These are phyloP conservation scores for Daldinia decipiens DNA, from an alignment of 495 filamentous ascomycete species.

Conservation along the genomic window DNA sequence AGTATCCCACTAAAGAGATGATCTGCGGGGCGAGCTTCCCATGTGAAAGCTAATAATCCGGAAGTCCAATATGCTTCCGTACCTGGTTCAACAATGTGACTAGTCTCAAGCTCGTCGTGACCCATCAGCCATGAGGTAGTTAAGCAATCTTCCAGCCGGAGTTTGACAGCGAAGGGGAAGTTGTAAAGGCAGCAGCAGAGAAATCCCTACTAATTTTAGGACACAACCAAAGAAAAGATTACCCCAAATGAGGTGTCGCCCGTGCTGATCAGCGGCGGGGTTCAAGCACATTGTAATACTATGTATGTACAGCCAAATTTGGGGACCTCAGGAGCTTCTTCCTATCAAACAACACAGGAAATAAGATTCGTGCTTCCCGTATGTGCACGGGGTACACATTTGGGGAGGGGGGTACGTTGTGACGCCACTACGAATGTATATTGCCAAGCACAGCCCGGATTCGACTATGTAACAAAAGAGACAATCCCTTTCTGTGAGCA, in stretches of 20 bases:
- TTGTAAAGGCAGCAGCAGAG: background rate
- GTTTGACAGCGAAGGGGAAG: constrained; percentile 3
- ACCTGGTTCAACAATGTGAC: constrained; percentile 31
- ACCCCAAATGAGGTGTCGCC: constrained; percentile 7
- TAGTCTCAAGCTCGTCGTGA: constrained; percentile 15
- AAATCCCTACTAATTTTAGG: constrained; percentile 35
- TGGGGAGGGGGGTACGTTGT: constrained; percentile 17
- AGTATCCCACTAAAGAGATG: constrained; percentile 32
- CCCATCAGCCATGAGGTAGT: constrained; percentile 11
- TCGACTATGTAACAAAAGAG: constrained; percentile 14
- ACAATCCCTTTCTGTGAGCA: background rate
- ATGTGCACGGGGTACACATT: constrained; percentile 3
- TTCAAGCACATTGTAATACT: constrained; percentile 1
- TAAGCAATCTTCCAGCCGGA: constrained; percentile 2
- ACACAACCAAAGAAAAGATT: background rate
- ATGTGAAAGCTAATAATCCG: constrained; percentile 15
- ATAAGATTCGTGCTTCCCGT: constrained; percentile 10
- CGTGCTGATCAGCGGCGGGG: constrained; percentile 32
- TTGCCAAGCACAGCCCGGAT: constrained; percentile 13
- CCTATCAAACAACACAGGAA: background rate
- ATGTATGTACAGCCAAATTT: background rate
- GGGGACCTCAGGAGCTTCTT: constrained; percentile 3
- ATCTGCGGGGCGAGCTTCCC: constrained; percentile 36
- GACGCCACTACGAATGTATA: constrained; percentile 29
- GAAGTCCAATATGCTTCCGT: constrained; percentile 12